phyloP scores from a whole-genome alignment of 208 protist species.

The Crithidia fasciculata region DNA sequence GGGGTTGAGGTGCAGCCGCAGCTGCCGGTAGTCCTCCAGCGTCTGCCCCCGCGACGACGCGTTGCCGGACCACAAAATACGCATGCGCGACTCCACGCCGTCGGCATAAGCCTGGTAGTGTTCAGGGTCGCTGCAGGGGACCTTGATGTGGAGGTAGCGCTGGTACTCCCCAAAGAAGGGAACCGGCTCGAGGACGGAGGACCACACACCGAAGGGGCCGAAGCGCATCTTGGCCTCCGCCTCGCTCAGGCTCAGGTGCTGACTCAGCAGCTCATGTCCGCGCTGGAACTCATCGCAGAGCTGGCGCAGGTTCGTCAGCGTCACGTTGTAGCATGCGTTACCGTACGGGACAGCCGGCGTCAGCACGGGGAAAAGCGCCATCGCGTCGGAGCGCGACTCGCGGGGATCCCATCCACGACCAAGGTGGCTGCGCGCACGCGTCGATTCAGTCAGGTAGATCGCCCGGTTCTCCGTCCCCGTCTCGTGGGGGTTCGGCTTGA shows the following conservation, averaged over 20 bases:
- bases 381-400: slow-evolving; percentile 87
- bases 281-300: slow-evolving; percentile 95
- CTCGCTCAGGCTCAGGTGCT: slow-evolving; percentile 46
- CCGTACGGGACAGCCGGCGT: slow-evolving; percentile 98
- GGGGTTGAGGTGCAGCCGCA: slow-evolving; percentile 81
- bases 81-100: slow-evolving; percentile 89
- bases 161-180: slow-evolving; percentile 85
- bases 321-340: slow-evolving; percentile 98
- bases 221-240: slow-evolving; percentile 59
- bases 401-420: slow-evolving; percentile 85
- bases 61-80: slow-evolving; percentile 84
- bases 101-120: slow-evolving; percentile 85
- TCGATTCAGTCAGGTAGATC: slow-evolving; percentile 89
- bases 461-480: slow-evolving; percentile 83
- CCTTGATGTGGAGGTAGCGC: slow-evolving; percentile 86
- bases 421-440: slow-evolving; percentile 71
- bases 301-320: slow-evolving; percentile 92
- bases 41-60: slow-evolving; percentile 69
- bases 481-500: slow-evolving; percentile 86
- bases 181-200: slow-evolving; percentile 72
- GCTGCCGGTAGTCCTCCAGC: slow-evolving; percentile 75
- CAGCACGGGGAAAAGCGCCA: slow-evolving; percentile 97
- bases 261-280: slow-evolving; percentile 82
- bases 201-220: slow-evolving; percentile 82
- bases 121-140: slow-evolving; percentile 76